A percentile compares a stretch with the other conserved stretches of the same genome.
These are phyloP conservation scores for Secale cereale DNA, from an alignment of 176 grass and related monocot genomes.

Conservation along the genomic window DNA sequence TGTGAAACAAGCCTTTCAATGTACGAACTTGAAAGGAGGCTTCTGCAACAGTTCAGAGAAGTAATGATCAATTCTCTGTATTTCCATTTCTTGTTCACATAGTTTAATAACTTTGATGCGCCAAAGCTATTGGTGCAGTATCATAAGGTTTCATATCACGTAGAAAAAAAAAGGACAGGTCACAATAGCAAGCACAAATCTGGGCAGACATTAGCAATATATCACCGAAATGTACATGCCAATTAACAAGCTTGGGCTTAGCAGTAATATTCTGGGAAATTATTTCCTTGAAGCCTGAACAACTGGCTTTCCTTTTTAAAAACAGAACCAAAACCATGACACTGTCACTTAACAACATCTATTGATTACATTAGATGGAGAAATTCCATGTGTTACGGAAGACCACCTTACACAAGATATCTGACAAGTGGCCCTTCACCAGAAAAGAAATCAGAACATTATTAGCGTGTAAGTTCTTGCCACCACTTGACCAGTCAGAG, in stretches of 20 bases:
- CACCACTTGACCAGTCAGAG: background rate
- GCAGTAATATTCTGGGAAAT: background rate
- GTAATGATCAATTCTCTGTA: background rate
- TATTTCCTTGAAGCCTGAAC: background rate
- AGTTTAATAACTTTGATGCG: background rate
- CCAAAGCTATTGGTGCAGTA: background rate
- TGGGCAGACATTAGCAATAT: background rate
- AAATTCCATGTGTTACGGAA: background rate
- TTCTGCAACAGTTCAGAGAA: background rate
- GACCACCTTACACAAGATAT: background rate
- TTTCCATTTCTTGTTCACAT: background rate
- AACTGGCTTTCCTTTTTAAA: background rate
- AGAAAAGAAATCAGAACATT: conserved; percentile 1
- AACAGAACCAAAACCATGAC: conserved; percentile 15
- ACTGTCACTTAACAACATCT: background rate
- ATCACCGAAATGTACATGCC: background rate
- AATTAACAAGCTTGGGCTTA: background rate
- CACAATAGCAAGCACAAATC: background rate
- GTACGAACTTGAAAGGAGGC: background rate
- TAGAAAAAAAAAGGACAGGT: no score
- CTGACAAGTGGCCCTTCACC: background rate
- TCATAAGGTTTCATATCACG: background rate
- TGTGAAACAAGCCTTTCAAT: background rate
- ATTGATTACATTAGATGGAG: background rate
- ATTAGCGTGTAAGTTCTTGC: background rate